Evolutionary conservation across 2,329 filamentous ascomycete genomes (phyloP), one percentile per base, ranked within the genome.

Genomic region (Aspergillus quadricinctus): DNA sequence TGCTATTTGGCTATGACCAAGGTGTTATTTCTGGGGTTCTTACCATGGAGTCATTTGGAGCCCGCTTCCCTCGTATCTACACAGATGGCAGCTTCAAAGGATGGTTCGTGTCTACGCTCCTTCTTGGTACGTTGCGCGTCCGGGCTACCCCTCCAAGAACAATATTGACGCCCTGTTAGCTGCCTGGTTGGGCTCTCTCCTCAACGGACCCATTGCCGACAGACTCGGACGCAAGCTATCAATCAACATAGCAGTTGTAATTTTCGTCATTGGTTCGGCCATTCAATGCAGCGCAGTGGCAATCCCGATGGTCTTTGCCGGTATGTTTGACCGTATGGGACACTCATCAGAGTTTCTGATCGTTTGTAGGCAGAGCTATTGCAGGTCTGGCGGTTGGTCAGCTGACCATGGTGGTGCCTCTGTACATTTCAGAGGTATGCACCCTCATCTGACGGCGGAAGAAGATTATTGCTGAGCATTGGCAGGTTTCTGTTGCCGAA

Each of bases 371-470:
- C 5, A 72, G 78, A 28, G 75, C 75, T 4, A 66, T 80, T 53
- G 77, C 77, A 17, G 79, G 79, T 1, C 56, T 80, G 9, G 72
- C 76, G 2, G 68, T 81, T 9, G 79, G 70, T 3, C 66, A 69
- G 59, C 61, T 79, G 50, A 75, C 72, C 4, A 77, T 77, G 70
- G 78, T 81, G 5, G 77, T 79, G 1, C 81, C 81, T 0, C 66
- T 83, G 25, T 83, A 83, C 62, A 82, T 82, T 48, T 80, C 78
- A 3, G 81, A 82, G 61, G 77, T 59, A 72, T 68, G 69, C 59
- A 31, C 3, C 40, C 31, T 17, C 31, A 6, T 17, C 14, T 37
- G 14, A 6, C 35, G 17, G 27, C 25, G 8, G 4, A 23, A 9
- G 48, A 25, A 25, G 0, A 55, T 10, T 17, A 40, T 31, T 48